These are phyloP conservation scores for Tephrocybe sp. DNA, from an alignment of 768 basidiomycete genomes.

Conservation along the genomic window DNA sequence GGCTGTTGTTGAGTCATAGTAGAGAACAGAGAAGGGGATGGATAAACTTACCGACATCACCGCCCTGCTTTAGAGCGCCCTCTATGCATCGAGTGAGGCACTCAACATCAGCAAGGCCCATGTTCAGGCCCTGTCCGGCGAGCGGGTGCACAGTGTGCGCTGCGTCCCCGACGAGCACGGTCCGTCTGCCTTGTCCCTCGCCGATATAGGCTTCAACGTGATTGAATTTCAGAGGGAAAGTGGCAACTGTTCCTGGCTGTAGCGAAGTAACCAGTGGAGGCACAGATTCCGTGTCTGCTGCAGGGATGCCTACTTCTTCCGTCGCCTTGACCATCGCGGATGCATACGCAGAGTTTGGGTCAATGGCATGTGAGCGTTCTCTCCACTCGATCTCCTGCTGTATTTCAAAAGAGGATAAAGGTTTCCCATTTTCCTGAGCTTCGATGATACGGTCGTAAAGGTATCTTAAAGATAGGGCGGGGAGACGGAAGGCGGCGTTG, in stretches of 20 bases:
- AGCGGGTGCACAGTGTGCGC: constrained; percentile 95
- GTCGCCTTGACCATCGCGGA: constrained; percentile 34
- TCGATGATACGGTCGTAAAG: constrained; percentile 64
- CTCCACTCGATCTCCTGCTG: constrained; percentile 69
- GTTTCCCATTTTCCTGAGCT: constrained; percentile 40
- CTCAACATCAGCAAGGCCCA: constrained; percentile 88
- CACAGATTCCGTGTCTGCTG: constrained; percentile 56
- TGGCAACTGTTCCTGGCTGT: constrained; percentile 74
- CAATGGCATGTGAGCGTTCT: constrained; percentile 69
- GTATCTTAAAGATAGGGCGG: constrained; percentile 69
- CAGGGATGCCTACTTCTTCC: constrained; percentile 52
- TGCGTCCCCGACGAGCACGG: constrained; percentile 92
- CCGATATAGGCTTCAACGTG: constrained; percentile 90
- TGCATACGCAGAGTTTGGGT: constrained; percentile 62
- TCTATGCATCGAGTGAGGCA: constrained; percentile 68
- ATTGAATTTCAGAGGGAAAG: constrained; percentile 86
- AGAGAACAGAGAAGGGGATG: not conserved
- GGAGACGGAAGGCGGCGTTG: constrained; percentile 89
- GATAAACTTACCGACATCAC: constrained; percentile 72
- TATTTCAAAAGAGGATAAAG: constrained; percentile 50
- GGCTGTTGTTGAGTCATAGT: not conserved
- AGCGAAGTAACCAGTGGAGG: constrained; percentile 77
- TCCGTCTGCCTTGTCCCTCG: constrained; percentile 62
- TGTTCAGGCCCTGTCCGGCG: constrained; percentile 93
- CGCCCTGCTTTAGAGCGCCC: constrained; percentile 56